These are phyloP conservation scores for Colletotrichum kahawae DNA, from an alignment of 2,329 filamentous ascomycete species.

Conservation along the genomic window DNA sequence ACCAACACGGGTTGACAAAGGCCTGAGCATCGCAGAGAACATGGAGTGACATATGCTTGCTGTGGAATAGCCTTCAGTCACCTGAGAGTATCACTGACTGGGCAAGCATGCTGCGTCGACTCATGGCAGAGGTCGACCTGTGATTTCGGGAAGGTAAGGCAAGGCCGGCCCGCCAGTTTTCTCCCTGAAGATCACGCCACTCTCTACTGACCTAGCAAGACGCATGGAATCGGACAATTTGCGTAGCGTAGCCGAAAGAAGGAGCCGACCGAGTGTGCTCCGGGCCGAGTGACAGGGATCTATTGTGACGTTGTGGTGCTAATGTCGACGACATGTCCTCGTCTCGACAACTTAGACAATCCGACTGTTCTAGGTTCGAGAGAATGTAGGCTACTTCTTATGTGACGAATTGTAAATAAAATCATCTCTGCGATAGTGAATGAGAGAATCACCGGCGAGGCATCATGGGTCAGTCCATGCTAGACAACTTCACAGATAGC, in stretches of 20 bases:
- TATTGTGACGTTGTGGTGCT: slow-evolving; percentile 1
- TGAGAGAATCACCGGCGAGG: neutral
- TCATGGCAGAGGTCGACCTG: neutral
- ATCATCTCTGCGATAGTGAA: neutral
- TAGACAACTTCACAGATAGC: neutral
- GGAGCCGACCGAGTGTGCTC: neutral
- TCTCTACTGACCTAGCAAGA: neutral
- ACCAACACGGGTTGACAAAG: neutral
- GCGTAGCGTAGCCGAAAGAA: neutral
- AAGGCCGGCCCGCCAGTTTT: neutral
- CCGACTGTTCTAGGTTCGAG: neutral
- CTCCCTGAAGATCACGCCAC: neutral
- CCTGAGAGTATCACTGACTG: neutral
- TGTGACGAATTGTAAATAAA: neutral
- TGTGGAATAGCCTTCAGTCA: neutral
- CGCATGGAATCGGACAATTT: neutral
- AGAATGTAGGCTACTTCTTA: neutral
- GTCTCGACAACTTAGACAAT: neutral
- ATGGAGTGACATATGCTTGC: neutral
- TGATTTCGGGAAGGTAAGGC: neutral
- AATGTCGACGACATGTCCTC: neutral
- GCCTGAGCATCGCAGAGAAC: neutral
- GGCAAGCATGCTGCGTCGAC: neutral
- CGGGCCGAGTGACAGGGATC: neutral
- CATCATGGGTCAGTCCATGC: neutral